Percentiles rank a stretch among this genome's conserved stretches.
Conservation (phyloP, 1,139 yeast species). For the Geotrichum citri-aurantii region DNA sequence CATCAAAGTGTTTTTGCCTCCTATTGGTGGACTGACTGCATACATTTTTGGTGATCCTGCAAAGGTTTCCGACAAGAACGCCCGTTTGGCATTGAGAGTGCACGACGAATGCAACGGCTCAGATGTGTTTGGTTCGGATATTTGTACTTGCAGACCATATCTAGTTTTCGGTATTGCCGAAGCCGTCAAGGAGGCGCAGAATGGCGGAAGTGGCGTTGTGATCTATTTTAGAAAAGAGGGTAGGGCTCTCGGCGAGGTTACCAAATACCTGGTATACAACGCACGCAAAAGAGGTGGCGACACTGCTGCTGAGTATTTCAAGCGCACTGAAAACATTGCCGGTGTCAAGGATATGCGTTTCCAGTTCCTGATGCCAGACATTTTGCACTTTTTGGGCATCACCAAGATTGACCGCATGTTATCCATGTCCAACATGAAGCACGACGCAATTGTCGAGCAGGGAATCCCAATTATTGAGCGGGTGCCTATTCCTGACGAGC, state of each 20-base stretch:
- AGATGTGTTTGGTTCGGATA: slow-evolving; percentile 59
- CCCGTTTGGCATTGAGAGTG: slow-evolving; percentile 49
- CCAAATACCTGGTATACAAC: slow-evolving; percentile 58
- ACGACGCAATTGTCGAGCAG: slow-evolving; percentile 57
- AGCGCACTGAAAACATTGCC: slow-evolving; percentile 59
- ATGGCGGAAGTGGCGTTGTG: slow-evolving; percentile 55
- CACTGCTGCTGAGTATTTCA: slow-evolving; percentile 57
- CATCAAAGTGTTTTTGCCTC: slow-evolving; percentile 55
- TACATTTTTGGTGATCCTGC: slow-evolving; percentile 57
- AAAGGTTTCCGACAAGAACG: slow-evolving; percentile 44
- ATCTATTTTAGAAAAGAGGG: slow-evolving; percentile 61
- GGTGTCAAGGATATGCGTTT: slow-evolving; percentile 62
- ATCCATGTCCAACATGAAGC: slow-evolving; percentile 62
- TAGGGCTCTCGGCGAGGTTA: slow-evolving; percentile 59
- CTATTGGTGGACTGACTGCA: slow-evolving; percentile 58
- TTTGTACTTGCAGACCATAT: slow-evolving; percentile 62
- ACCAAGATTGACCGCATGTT: slow-evolving; percentile 55
- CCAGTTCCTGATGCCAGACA: slow-evolving; percentile 64
- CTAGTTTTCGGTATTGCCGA: slow-evolving; percentile 56
- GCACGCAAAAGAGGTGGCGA: slow-evolving; percentile 63
- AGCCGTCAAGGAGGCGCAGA: slow-evolving; percentile 59
- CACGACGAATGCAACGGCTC: slow-evolving; percentile 64
- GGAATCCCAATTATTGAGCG: slow-evolving; percentile 54
- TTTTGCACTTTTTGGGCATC: slow-evolving; percentile 56
- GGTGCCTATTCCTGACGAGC: slow-evolving; percentile 56